Evolutionary conservation across 768 basidiomycete genomes (phyloP).

Genomic region (Lactifluus pinguis): DNA sequence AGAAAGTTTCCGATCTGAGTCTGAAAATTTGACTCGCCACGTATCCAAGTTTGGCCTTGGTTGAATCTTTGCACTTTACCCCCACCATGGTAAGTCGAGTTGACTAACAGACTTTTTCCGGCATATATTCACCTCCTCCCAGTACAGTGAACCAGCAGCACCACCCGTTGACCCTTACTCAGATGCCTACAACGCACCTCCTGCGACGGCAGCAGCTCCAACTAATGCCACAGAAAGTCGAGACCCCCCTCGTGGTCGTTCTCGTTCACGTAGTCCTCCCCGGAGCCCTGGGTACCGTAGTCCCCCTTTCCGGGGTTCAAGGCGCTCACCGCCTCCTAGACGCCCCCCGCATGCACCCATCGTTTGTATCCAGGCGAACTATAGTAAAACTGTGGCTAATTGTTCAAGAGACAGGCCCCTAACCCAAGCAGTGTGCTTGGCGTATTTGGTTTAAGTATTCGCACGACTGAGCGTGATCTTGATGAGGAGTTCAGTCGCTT

Average conservation of each 20-base stretch:
- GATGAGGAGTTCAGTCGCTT: constrained; percentile 89
- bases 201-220: constrained; percentile 36
- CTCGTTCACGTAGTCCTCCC: constrained; percentile 54
- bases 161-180: constrained; percentile 70
- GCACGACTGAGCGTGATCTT: constrained; percentile 87
- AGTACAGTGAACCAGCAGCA: constrained; percentile 60
- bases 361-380: constrained; percentile 38
- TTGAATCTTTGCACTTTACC: constrained; percentile 27
- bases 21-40: constrained; percentile 15
- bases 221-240: constrained; percentile 38
- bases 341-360: constrained; percentile 65
- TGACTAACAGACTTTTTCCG: background rate
- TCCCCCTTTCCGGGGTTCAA: constrained; percentile 40
- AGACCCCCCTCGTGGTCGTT: constrained; percentile 55
- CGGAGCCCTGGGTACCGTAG: constrained; percentile 61
- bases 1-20: constrained; percentile 32
- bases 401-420: constrained; percentile 58
- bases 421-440: constrained; percentile 85
- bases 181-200: constrained; percentile 69
- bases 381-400: constrained; percentile 19
- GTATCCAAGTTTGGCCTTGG: constrained; percentile 25
- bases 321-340: constrained; percentile 46
- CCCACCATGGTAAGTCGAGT: constrained; percentile 58
- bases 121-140: constrained; percentile 18
- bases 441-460: constrained; percentile 96